phyloP scores from a whole-genome alignment of 495 filamentous ascomycete genomes.

The Rhypophila decipiens region DNA sequence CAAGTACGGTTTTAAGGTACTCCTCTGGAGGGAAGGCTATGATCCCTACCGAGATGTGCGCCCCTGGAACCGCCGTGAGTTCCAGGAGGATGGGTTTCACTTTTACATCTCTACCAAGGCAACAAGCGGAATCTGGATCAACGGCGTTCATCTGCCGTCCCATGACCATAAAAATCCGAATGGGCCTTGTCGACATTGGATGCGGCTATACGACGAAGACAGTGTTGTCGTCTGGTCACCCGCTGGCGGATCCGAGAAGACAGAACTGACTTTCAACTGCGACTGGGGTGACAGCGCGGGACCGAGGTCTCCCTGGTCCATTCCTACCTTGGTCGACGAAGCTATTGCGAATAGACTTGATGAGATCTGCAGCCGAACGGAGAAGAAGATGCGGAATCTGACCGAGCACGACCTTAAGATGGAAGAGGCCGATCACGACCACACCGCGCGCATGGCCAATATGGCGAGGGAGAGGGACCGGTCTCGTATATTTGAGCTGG shows the following conservation, averaged over 20 bases:
- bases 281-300: slow-evolving; percentile 40
- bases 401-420: slow-evolving; percentile 23
- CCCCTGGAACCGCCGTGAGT: slow-evolving; percentile 30
- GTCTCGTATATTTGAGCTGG: slow-evolving; percentile 33
- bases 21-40: slow-evolving; percentile 62
- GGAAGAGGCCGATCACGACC: slow-evolving; percentile 32
- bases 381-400: slow-evolving; percentile 22
- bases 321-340: slow-evolving; percentile 8
- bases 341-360: slow-evolving; percentile 22
- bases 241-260: slow-evolving; percentile 19
- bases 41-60: slow-evolving; percentile 36
- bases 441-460: slow-evolving; percentile 23
- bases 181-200: slow-evolving; percentile 50
- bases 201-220: slow-evolving; percentile 66
- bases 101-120: slow-evolving; percentile 74
- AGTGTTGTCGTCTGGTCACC: slow-evolving; percentile 55
- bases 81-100: slow-evolving; percentile 48
- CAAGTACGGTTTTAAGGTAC: slow-evolving; percentile 71
- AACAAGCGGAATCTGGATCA: slow-evolving; percentile 63
- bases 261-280: slow-evolving; percentile 38
- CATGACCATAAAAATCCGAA: slow-evolving; percentile 36
- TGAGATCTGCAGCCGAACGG: slow-evolving; percentile 16
- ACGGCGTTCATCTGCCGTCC: slow-evolving; percentile 52
- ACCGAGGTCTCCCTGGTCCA: slow-evolving; percentile 14
- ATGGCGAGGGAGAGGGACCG: slow-evolving; percentile 34